These are phyloP conservation scores for Phytopythium aichiense DNA, from an alignment of 352 stramenopile species.

Conservation along the genomic window DNA sequence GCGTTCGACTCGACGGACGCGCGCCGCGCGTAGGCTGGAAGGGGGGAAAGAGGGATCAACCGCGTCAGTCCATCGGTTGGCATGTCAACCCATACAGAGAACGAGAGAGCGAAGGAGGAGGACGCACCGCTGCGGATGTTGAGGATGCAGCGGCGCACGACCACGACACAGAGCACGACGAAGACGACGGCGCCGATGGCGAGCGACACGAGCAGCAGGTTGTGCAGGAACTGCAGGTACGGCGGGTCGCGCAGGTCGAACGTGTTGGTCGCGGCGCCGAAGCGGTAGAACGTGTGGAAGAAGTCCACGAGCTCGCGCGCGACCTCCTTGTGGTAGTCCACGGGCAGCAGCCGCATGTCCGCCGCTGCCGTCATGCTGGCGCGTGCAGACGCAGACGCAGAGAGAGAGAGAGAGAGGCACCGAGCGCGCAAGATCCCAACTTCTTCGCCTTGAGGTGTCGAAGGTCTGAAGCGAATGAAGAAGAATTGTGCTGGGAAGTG, in stretches of 20 bases:
- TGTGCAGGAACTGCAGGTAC: slow-evolving; percentile 67
- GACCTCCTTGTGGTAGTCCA: slow-evolving; percentile 67
- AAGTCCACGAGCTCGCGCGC: slow-evolving; percentile 63
- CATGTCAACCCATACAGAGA: background rate
- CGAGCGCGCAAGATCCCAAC: no score
- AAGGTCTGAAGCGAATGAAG: no score
- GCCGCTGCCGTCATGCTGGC: slow-evolving; percentile 1
- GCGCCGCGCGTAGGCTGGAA: slow-evolving; percentile 37
- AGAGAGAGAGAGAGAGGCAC: background rate
- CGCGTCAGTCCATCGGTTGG: slow-evolving; percentile 2
- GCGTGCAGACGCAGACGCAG: background rate
- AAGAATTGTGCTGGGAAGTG: no score
- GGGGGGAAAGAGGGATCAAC: slow-evolving; percentile 1
- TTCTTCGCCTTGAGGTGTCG: no score
- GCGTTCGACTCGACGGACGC: slow-evolving; percentile 43
- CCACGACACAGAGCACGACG: slow-evolving; percentile 55
- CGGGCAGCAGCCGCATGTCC: slow-evolving; percentile 48
- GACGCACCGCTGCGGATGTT: slow-evolving; percentile 61
- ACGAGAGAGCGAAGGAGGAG: background rate
- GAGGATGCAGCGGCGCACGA: slow-evolving; percentile 63
- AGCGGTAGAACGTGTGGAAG: slow-evolving; percentile 82
- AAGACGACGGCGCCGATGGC: slow-evolving; percentile 59
- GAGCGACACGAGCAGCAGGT: slow-evolving; percentile 66
- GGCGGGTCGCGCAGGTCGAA: slow-evolving; percentile 50
- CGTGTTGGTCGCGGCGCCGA: slow-evolving; percentile 39